Conservation (phyloP, 164 flowering plant species). For the Chimonanthus salicifolius region DNA sequence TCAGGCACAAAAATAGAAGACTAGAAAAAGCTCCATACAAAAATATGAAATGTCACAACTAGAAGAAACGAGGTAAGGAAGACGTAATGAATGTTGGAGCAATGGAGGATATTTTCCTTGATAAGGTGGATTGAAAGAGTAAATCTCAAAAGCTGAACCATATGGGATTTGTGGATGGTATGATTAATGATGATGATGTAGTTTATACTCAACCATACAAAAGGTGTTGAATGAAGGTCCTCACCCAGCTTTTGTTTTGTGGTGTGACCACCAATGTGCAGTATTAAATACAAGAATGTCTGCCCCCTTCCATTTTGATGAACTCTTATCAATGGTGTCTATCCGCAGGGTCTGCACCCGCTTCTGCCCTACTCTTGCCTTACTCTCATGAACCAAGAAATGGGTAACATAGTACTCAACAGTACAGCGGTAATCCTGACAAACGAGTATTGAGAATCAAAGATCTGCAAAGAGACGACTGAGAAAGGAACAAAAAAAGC, state of each 20-base stretch:
- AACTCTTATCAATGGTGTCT: conserved; percentile 66
- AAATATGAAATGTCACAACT: no score
- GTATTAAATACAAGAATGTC: conserved; percentile 91
- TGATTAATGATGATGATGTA: neutral
- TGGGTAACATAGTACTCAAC: conserved; percentile 87
- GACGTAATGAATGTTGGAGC: no score
- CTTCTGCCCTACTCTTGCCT: conserved; percentile 67
- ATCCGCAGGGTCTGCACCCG: conserved; percentile 65
- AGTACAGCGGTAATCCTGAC: conserved; percentile 86
- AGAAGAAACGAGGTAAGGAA: no score
- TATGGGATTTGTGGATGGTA: no score
- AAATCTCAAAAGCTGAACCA: no score
- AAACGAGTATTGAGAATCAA: conserved; percentile 9
- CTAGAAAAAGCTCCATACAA: no score
- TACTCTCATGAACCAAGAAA: conserved; percentile 83
- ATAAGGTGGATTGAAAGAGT: no score
- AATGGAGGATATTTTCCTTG: no score
- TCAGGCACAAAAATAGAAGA: no score
- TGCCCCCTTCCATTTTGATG: conserved; percentile 93
- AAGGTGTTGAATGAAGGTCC: conserved; percentile 7
- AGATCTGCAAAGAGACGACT: neutral
- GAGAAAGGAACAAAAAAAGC: neutral
- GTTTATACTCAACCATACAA: neutral
- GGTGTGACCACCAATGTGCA: conserved; percentile 99
- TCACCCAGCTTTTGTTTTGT: conserved; percentile 94